Evolutionary conservation across 2,329 filamentous ascomycete species (phyloP).

Genomic region (Sphaerostilbella broomeana): DNA sequence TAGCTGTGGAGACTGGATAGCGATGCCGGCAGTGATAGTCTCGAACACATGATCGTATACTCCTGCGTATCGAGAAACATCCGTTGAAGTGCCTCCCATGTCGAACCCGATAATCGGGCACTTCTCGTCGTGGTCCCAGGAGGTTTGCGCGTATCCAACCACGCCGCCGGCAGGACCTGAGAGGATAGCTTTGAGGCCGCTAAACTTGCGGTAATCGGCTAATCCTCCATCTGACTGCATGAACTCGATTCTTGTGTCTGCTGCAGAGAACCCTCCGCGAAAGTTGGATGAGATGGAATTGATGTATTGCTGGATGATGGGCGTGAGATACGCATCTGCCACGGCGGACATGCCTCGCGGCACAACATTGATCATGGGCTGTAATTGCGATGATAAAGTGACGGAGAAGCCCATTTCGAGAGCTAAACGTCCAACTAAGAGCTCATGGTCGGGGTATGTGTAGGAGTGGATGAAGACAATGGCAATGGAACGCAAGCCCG

Average conservation of each 20-base stretch:
- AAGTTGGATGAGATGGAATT: constrained; percentile 32
- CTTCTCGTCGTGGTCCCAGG: constrained; percentile 60
- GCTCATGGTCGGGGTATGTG: constrained; percentile 49
- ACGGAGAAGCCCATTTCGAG: constrained; percentile 36
- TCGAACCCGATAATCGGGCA: constrained; percentile 72
- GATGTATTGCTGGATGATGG: constrained; percentile 31
- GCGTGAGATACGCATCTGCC: constrained; percentile 39
- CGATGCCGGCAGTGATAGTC: constrained; percentile 70
- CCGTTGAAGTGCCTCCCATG: constrained; percentile 65
- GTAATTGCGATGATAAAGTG: constrained; percentile 31
- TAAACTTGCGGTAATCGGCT: constrained; percentile 55
- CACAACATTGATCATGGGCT: constrained; percentile 40
- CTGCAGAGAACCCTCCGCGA: constrained; percentile 27
- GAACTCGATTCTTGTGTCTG: constrained; percentile 55
- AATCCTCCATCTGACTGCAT: constrained; percentile 58
- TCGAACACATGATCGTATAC: constrained; percentile 51
- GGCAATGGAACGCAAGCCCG: constrained; percentile 45
- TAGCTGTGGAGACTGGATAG: constrained; percentile 71
- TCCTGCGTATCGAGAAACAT: constrained; percentile 61
- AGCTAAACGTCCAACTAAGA: constrained; percentile 30
- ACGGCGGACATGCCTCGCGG: constrained; percentile 37
- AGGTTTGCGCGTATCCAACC: constrained; percentile 68
- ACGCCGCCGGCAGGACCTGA: constrained; percentile 73
- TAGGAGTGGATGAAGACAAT: constrained; percentile 72
- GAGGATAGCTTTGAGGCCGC: constrained; percentile 62